Conservation (phyloP, 2,329 filamentous ascomycete genomes). For the Sporothrix brasiliensis region DNA sequence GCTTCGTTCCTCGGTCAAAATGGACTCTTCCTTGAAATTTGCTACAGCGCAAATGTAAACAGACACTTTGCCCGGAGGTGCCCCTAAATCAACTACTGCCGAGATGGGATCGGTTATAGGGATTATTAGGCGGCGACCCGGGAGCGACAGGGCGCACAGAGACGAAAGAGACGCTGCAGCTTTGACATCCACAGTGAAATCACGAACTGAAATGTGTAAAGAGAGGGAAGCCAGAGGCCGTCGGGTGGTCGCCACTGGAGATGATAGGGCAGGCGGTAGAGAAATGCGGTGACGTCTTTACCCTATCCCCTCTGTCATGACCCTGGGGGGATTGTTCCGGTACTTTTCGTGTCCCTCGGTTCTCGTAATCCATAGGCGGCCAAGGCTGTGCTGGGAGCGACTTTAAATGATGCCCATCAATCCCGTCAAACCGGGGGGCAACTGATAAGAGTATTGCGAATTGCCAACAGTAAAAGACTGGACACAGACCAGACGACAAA, state of each 20-base stretch:
- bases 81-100: slow-evolving; percentile 11
- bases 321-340: background rate
- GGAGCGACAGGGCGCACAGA: background rate
- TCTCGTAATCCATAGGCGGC: background rate
- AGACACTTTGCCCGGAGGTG: background rate
- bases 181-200: background rate
- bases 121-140: background rate
- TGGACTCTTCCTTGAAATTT: background rate
- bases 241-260: background rate
- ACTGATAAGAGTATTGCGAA: slow-evolving; percentile 25
- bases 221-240: background rate
- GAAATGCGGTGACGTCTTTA: background rate
- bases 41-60: no score
- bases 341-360: slow-evolving; percentile 7
- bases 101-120: slow-evolving; percentile 1
- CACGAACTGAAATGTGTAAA: slow-evolving; percentile 24
- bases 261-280: background rate
- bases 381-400: slow-evolving; percentile 1
- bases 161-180: no score
- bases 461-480: slow-evolving; percentile 25
- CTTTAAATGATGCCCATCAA: background rate
- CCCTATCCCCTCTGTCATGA: background rate
- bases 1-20: slow-evolving; percentile 11
- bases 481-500: background rate
- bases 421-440: slow-evolving; percentile 9